Evolutionary conservation across 768 basidiomycete genomes (phyloP), one percentile per base, ranked within the genome.

Genomic region (Kwoniella dendrophila): DNA sequence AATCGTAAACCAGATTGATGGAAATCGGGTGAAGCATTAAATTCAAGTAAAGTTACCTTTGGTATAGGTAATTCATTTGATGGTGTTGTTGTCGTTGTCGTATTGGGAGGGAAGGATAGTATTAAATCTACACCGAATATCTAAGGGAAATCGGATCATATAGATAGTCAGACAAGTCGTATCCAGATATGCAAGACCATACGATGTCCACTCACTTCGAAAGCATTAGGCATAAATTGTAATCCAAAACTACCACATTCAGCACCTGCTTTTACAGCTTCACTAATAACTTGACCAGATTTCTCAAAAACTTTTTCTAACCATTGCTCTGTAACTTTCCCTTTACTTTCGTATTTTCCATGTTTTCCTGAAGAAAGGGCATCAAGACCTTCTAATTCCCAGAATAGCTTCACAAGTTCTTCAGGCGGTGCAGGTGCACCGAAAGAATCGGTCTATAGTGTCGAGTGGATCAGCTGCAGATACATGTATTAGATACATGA

Each of bases 1-100:
- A 97, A 80, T 29, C 92, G 84, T 34, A 87, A 84, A 0, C 94
- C 96, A 0, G 94, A 94, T 56, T 95, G 84, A 71, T 93, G 90
- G 61, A 98, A 95, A 44, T 96, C 96, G 1, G 96, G 95, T 66
- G 94, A 93, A 5, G 95, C 87, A 74, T 99, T 99, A 71, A 95
- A 83, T 78, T 98, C 96, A 30, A 97, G 83, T 1, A 97, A 81
- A 57, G 88, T 86, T 16, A 91, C 86, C 63, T 60, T 61, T 1
- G 76, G 56, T 18, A 62, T 59, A 4, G 78, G 54, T 0, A 71
- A 58, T 3, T 26, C 11, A 26, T 30, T 14, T 14, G 59, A 22
- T n/a, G 30, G 22, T 22, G 1, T 26, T 2, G 54, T 24, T 2
- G 48, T 22, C 10, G 61, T 20, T 49, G 56, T 51, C 66, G 66